Base-by-base conservation (phyloP, 2,329 filamentous ascomycete genomes). In the Ophiostoma pallidulum region DNA sequence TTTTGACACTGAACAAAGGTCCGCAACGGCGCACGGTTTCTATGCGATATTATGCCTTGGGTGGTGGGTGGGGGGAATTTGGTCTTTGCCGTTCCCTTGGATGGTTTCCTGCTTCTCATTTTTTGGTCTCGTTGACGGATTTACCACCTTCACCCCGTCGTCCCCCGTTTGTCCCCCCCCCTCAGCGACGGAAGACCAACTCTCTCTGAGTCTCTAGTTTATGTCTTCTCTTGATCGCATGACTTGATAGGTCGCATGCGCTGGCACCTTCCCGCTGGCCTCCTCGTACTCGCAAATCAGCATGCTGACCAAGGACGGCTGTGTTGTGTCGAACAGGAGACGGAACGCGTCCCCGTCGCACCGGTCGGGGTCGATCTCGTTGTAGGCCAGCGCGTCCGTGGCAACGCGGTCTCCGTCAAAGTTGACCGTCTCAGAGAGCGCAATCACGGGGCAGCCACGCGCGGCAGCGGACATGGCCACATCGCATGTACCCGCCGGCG, bases 221-320 rank as follows among this genome's bases (percentile, higher is more conserved):
- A 74, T 66, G 57, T 78, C 75, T 59, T 79, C 76, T 55, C 78
- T 62, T 58, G 75, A 79, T 52, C 74, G 66, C 56, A 79, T 60
- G 53, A 78, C 70, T 28, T 74, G 69, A 10, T 89, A 84, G 36
- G 96, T 89, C 8, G 88, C 89, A 58, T 84, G 90, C 1, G 89
- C 86, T 43, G 89, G 86, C 53, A 94, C 76, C 58, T 80, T 86
- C 36, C 91, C 92, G 61, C 91, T 81, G 64, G 96, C 92, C 10
- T 89, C 95, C 50, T 97, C 81, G 44, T 97, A 82, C 67, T 98
- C 92, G 3, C 89, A 96, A 42, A 97, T 80, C 35, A 98, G 83
- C 65, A 90, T 85, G 33, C 86, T 83, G 54, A 97, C 82, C 59
- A 88, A 90, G 58, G 87, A 84, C 4, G 87, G 86, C 13, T 84